Percentiles rank a stretch among this genome's conserved stretches.
Conservation (phyloP, 129 eudicot species). For the carrot (Daucus carota) region DNA sequence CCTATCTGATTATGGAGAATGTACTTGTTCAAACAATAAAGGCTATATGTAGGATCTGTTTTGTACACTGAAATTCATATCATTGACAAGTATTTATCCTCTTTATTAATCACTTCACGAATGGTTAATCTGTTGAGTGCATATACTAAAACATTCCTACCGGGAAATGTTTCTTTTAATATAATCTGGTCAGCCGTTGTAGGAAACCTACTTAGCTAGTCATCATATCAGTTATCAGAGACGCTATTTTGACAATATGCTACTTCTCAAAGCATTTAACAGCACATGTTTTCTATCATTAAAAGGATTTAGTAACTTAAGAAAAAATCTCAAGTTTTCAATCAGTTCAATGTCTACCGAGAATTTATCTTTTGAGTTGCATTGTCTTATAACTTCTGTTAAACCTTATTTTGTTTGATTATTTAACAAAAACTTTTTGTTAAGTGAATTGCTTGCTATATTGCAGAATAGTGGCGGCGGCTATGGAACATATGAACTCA, state of each 20-base stretch:
- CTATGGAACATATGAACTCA: slow-evolving; percentile 94
- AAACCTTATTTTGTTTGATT: neutral
- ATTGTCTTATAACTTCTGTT: neutral
- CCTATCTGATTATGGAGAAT: too few species aligned
- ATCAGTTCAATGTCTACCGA: neutral
- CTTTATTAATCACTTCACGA: too few species aligned
- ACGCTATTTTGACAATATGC: too few species aligned
- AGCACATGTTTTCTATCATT: neutral
- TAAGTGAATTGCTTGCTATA: slow-evolving; percentile 5
- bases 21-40: too few species aligned
- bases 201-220: neutral
- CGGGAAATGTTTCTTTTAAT: neutral
- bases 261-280: too few species aligned
- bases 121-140: neutral
- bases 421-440: neutral
- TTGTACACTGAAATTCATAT: too few species aligned
- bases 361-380: neutral
- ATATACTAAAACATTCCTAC: neutral
- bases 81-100: too few species aligned
- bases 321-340: neutral
- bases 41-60: too few species aligned
- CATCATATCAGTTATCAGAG: neutral
- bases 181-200: neutral
- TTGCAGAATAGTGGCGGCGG: slow-evolving; percentile 76
- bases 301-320: neutral